A percentile compares a stretch with the other conserved stretches of the same genome.
Evolutionary conservation across 176 grass and related monocot genomes (phyloP).

Genomic region (Raddia distichophylla): DNA sequence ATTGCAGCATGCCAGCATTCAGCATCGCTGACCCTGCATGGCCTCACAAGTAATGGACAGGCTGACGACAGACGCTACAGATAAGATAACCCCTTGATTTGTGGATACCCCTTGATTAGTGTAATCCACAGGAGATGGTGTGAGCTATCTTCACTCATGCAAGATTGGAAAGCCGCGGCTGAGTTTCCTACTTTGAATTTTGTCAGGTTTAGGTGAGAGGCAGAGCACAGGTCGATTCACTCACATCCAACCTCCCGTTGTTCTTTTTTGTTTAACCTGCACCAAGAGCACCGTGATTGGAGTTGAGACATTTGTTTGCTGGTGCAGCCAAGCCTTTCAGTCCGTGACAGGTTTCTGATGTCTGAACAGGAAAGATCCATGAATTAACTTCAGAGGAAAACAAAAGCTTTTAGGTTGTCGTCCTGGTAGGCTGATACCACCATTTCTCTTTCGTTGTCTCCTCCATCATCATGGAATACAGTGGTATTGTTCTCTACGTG

Average conservation of each 20-base stretch:
- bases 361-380: not conserved
- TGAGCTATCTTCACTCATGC: not conserved
- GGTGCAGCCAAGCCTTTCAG: not conserved
- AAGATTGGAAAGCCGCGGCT: not conserved
- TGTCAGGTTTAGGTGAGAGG: not conserved
- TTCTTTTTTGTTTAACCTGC: not conserved
- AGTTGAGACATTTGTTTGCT: not conserved
- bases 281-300: not conserved
- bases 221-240: not conserved
- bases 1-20: not conserved
- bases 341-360: not conserved
- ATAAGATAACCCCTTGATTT: not conserved
- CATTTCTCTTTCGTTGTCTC: not conserved
- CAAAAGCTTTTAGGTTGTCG: not conserved
- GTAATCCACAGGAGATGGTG: not conserved
- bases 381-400: not conserved
- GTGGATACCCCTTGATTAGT: not conserved
- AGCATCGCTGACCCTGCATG: not conserved
- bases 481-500: not conserved
- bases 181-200: not conserved
- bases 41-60: not conserved
- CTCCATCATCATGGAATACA: not conserved
- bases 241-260: not conserved
- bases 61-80: not conserved
- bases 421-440: not conserved